Conservation (phyloP, 2,329 filamentous ascomycete genomes). For the Hypoxylon sp. region DNA sequence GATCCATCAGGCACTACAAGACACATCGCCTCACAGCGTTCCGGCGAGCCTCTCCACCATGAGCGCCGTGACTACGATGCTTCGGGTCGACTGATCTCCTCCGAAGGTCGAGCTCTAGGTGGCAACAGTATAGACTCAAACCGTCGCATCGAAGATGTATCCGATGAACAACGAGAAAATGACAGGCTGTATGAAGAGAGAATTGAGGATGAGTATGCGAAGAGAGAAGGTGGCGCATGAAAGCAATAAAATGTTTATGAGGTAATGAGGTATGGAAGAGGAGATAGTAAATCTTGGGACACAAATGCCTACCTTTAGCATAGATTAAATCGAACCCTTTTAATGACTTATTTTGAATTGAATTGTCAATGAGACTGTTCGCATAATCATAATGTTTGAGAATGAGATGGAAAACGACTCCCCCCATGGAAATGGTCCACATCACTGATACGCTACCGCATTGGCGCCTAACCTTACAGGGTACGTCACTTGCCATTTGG, state of each 20-base stretch:
- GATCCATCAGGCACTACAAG: conserved; percentile 42
- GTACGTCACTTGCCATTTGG: conserved; percentile 19
- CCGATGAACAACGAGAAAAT: conserved; percentile 41
- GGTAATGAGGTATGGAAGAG: not conserved
- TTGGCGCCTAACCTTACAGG: conserved; percentile 17
- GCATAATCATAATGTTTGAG: not conserved
- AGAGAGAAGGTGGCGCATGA: conserved; percentile 44
- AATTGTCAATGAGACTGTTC: not conserved
- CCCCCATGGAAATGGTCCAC: not conserved
- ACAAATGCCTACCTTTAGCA: not conserved
- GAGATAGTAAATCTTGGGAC: not conserved
- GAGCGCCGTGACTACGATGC: conserved; percentile 44
- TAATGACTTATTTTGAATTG: not conserved
- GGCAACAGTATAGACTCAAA: conserved; percentile 18
- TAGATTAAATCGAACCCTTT: conserved; percentile 9
- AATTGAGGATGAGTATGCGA: conserved; percentile 44
- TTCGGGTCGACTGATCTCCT: conserved; percentile 37
- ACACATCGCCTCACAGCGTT: conserved; percentile 35
- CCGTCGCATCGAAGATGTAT: conserved; percentile 44
- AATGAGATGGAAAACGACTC: not conserved
- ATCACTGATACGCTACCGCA: not conserved
- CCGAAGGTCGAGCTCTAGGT: conserved; percentile 20
- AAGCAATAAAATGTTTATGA: not conserved
- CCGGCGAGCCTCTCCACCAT: conserved; percentile 35
- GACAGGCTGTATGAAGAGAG: conserved; percentile 41